These are phyloP conservation scores for Priceomyces fermenticarens DNA, from an alignment of 805 yeast species.

Conservation along the genomic window DNA sequence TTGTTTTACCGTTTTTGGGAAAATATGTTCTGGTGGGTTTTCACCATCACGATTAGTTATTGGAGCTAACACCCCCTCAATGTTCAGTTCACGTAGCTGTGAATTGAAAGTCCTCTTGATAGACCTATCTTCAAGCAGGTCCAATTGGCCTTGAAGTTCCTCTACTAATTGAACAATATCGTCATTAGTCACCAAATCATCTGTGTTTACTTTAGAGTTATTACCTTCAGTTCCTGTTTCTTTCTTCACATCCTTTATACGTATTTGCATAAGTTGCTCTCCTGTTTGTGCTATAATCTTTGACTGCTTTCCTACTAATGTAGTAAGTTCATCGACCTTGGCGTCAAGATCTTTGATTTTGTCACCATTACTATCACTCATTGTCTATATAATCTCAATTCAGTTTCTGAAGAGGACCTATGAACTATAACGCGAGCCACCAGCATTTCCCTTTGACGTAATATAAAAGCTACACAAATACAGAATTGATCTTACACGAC, in stretches of 20 bases:
- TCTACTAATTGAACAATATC: constrained; percentile 85
- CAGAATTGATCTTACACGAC: no score
- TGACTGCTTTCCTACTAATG: constrained; percentile 62
- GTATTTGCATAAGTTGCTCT: constrained; percentile 68
- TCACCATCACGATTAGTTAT: constrained; percentile 80
- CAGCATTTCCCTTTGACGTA: neutral
- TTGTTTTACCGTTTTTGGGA: constrained; percentile 58
- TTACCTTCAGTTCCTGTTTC: constrained; percentile 22
- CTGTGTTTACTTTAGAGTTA: constrained; percentile 20
- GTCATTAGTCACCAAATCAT: constrained; percentile 73
- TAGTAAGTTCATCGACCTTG: constrained; percentile 52
- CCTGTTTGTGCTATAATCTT: constrained; percentile 73
- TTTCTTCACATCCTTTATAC: constrained; percentile 52
- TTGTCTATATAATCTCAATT: neutral
- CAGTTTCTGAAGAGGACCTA: neutral
- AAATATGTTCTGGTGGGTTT: constrained; percentile 48
- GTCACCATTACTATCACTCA: neutral
- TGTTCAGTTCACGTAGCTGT: constrained; percentile 39
- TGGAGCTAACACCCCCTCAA: constrained; percentile 50
- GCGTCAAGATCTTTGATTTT: constrained; percentile 24
- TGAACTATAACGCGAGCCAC: neutral
- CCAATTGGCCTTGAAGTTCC: constrained; percentile 86
- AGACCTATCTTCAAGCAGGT: constrained; percentile 71
- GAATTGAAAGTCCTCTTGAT: constrained; percentile 69
- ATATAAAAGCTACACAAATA: no score